Percentiles rank a stretch among this genome's conserved stretches.
phyloP scores from a whole-genome alignment of 352 stramenopile genomes.

The Aphanomyces astaci region DNA sequence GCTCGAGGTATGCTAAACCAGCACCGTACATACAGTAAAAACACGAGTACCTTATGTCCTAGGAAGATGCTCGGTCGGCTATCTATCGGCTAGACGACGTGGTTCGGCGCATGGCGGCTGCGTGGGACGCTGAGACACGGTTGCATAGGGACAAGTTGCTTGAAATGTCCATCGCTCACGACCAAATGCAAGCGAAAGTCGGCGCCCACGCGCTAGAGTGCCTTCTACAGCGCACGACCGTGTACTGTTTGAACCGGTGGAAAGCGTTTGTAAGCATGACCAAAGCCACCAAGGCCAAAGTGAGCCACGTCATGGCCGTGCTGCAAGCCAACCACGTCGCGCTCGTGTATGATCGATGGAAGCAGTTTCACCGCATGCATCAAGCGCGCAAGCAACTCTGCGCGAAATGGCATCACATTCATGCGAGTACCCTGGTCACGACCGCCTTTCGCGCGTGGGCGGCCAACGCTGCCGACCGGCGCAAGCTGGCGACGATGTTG shows the following conservation, averaged over 20 bases:
- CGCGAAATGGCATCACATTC: background rate
- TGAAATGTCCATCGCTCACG: background rate
- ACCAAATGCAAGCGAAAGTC: background rate
- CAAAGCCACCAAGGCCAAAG: background rate
- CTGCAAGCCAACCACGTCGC: background rate
- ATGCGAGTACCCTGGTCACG: background rate
- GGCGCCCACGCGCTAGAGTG: slow-evolving; percentile 8
- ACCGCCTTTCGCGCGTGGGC: background rate
- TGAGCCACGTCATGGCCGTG: background rate
- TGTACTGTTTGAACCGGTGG: slow-evolving; percentile 21
- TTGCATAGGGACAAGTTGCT: background rate
- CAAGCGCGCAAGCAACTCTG: background rate
- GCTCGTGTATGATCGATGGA: slow-evolving; percentile 6
- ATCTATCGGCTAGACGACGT: background rate
- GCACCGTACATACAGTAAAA: background rate
- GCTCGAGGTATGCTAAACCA: background rate
- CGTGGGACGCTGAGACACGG: background rate
- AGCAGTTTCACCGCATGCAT: background rate
- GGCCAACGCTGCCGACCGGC: background rate
- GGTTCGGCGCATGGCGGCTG: background rate
- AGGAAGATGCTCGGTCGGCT: background rate
- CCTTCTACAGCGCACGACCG: slow-evolving; percentile 9
- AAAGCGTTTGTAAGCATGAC: slow-evolving; percentile 5
- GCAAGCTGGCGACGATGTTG: background rate
- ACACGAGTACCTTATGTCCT: background rate